Evolutionary conservation across 1,284 basidiomycete species (phyloP), one percentile per base, ranked within the genome.

Genomic region (Cutaneotrichosporon curvatum): DNA sequence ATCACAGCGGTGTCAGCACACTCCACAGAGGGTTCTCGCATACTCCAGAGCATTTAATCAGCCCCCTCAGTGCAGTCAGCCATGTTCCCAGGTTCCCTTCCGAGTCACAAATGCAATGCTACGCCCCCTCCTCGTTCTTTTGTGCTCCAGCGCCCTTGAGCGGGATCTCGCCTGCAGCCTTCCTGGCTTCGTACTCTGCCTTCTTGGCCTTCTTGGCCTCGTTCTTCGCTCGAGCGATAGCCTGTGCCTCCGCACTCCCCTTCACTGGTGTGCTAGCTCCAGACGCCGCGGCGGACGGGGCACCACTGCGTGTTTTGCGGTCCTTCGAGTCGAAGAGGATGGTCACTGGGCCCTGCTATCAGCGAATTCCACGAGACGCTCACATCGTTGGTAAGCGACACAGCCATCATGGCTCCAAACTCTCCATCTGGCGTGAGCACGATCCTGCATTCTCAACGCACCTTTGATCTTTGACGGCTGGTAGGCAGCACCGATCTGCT

Each of bases 371-470:
- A 5, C 41, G 20, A 15, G 9, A 25, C 16, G 30, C 75, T 46
- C 67, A 85, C 87, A 74, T 92, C 88, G 65, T 94, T 94, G 31
- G 78, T 83, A 45, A 92, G 71, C 50, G 76, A 79, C 41, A 94
- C 87, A 48, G 82, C 78, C 89, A 92, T 92, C 88, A 91, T 91
- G 4, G 88, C 89, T 28, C 88, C 88, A 65, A 94, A 92, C 59
- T 76, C 76, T n/a, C 89, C 89, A 66, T 43, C 43, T 54, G 41
- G 2, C 4, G 20, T 40, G 7, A 39, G 37, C 34, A n/a, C 18
- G 22, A 15, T n/a, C 14, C n/a, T 15, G 2, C 32, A 11, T 18
- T 5, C 10, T 18, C 5, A 25, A 36, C 57, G 4, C 37, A 86
- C 88, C 88, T 78, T 86, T 78, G 55, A 94, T 83, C 68, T 81